These are phyloP conservation scores for Vitis hybrid DNA, from an alignment of 177 flowering plant genomes.

Conservation along the genomic window DNA sequence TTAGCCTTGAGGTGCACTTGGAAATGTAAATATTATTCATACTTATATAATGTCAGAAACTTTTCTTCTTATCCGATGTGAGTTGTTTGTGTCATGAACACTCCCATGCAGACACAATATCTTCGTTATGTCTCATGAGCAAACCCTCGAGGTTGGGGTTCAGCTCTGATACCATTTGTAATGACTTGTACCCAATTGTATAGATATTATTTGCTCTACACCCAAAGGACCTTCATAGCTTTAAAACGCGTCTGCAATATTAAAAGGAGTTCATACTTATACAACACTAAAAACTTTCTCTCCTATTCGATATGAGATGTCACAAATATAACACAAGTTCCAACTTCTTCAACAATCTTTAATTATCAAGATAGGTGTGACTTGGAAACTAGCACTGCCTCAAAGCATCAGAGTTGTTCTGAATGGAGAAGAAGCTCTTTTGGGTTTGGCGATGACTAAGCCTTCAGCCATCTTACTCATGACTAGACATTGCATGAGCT, in stretches of 20 bases:
- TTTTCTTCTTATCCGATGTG: too few relatives aligned
- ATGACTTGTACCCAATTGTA: rapidly evolving
- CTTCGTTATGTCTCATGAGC: too few relatives aligned
- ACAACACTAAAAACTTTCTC: rapidly evolving
- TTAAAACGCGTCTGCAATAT: rapidly evolving
- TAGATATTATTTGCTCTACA: too few relatives aligned
- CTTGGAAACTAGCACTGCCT: conserved; percentile 51
- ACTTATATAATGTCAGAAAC: too few relatives aligned
- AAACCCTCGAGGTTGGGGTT: too few relatives aligned
- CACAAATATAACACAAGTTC: conserved; percentile 42
- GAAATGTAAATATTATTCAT: too few relatives aligned
- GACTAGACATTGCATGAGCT: too few relatives aligned
- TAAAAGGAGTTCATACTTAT: too few relatives aligned
- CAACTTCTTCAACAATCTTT: conserved; percentile 49
- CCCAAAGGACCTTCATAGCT: too few relatives aligned
- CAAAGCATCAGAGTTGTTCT: conserved; percentile 52
- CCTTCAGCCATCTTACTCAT: rapidly evolving
- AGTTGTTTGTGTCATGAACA: too few relatives aligned
- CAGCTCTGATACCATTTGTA: too few relatives aligned
- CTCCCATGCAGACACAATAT: too few relatives aligned
- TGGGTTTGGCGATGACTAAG: conserved; percentile 32
- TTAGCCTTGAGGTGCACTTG: conserved; percentile 42
- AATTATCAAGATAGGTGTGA: conserved; percentile 2
- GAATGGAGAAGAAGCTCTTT: conserved; percentile 41
- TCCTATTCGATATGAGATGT: rapidly evolving